Conservation (phyloP, 306 rosid genomes). For the Vicia sativa region DNA sequence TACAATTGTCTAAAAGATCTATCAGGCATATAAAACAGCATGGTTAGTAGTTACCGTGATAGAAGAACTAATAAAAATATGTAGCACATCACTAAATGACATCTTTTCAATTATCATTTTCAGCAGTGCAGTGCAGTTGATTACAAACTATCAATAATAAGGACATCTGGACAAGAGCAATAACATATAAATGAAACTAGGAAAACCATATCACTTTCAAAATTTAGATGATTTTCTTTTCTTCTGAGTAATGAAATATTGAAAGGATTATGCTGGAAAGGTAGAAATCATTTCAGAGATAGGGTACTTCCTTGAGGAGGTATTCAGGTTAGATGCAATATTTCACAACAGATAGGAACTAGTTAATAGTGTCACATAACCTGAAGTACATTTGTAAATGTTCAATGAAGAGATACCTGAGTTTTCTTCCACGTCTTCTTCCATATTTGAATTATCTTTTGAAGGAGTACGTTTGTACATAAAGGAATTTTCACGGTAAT, state of each 20-base stretch:
- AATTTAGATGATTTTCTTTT: slow-evolving; percentile 19
- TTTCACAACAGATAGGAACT: slow-evolving; percentile 23
- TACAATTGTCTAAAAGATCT: slow-evolving; percentile 59
- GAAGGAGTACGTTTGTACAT: slow-evolving; percentile 81
- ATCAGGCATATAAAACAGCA: slow-evolving; percentile 36
- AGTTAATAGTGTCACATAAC: slow-evolving; percentile 1
- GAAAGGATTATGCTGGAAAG: slow-evolving; percentile 18
- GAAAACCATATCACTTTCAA: slow-evolving; percentile 19
- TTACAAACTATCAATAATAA: slow-evolving; percentile 18
- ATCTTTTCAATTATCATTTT: slow-evolving; percentile 31
- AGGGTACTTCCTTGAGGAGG: slow-evolving; percentile 4
- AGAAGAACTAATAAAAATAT: slow-evolving; percentile 23
- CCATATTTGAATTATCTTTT: slow-evolving; percentile 52
- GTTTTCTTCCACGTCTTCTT: slow-evolving; percentile 71
- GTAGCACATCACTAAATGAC: slow-evolving; percentile 9
- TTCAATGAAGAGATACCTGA: slow-evolving; percentile 54
- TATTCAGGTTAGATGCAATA: slow-evolving; percentile 15
- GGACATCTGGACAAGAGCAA: slow-evolving; percentile 14
- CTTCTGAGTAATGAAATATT: slow-evolving; percentile 5
- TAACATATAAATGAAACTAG: slow-evolving; percentile 1
- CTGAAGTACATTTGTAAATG: slow-evolving; percentile 23
- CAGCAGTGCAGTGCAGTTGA: slow-evolving; percentile 19
- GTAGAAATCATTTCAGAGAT: slow-evolving; percentile 15
- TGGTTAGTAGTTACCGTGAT: slow-evolving; percentile 34
- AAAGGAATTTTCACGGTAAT: slow-evolving; percentile 60